phyloP scores from a whole-genome alignment of 345 rosid genomes.

The Populus davidiana region DNA sequence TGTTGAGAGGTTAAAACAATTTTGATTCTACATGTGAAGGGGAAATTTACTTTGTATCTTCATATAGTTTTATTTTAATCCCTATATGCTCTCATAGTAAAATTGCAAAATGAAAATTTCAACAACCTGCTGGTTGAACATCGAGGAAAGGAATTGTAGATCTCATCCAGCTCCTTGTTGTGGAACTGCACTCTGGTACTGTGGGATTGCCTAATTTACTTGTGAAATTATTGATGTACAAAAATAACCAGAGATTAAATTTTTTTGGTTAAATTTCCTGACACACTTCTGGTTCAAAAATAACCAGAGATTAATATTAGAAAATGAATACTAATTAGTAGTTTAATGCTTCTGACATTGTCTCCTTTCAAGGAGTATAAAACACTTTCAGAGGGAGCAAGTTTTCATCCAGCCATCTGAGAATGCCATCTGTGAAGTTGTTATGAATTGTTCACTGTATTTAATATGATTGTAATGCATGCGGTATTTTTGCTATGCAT shows the following conservation, averaged over 20 bases:
- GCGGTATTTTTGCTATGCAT: no score
- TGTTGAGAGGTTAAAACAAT: neutral
- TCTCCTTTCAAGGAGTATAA: no score
- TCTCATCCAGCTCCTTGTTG: neutral
- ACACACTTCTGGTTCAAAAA: no score
- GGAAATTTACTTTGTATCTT: neutral
- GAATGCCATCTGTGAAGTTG: no score
- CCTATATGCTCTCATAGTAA: neutral
- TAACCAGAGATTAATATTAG: neutral
- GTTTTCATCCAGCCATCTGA: no score
- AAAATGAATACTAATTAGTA: no score
- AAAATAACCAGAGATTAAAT: no score
- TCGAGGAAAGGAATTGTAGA: neutral
- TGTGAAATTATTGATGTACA: neutral
- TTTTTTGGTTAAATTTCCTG: no score
- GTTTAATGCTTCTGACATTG: no score
- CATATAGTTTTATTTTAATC: neutral
- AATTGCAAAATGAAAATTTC: neutral
- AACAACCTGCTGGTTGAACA: neutral
- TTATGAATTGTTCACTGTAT: neutral
- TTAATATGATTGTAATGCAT: neutral
- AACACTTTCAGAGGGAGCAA: no score
- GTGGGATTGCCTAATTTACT: no score
- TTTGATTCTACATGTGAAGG: neutral
- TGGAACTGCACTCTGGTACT: neutral